Evolutionary conservation across 495 filamentous ascomycete genomes (phyloP), one percentile per base, ranked within the genome.

Genomic region (Tuber indicum): DNA sequence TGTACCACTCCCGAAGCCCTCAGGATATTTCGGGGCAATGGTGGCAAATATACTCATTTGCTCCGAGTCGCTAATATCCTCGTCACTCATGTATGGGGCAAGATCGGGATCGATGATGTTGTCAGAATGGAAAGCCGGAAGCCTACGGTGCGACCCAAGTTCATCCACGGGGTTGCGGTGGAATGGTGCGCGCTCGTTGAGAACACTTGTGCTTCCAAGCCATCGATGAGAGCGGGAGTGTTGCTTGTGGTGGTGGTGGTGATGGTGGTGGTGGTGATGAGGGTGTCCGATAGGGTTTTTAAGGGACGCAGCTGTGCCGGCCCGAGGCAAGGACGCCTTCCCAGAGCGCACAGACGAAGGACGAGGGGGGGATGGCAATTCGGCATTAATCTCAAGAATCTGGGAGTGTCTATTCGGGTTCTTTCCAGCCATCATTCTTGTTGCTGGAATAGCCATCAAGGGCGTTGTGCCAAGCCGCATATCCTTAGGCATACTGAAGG

Each of bases 71-170:
- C 92, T 98, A 2, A 93, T 95, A 36, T 91, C 94, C 81, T 94
- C 92, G 84, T 99, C 96, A 26, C 96, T 98, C 87, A 98, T 91
- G 85, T 95, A 98, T 43, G 94, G 93, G 3, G 94, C 94, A 23
- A 98, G 86, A 81, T 98, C 96, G 5, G 96, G 95, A 81, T 99
- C 96, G 82, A 98, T 98, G 79, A 99, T 97, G 81, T 93, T 98
- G 83, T 99, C 96, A 79, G 93, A 93, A 82, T 98, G 96, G 81
- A 99, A 98, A 43, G 95, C 93, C 47, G 94, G 91, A 12, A 97
- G 87, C 21, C 89, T 88, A n/a, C 89, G 86, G 74, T 90, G 90
- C 72, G 86, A 87, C 26, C 86, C 84, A 43, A 89, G 86, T 72
- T 97, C 92, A 74, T 91, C 90, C 32, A 79, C 84, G 71, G 89